phyloP scores from a whole-genome alignment of 2,329 filamentous ascomycete genomes.

The Myriosclerotinia scirpicola region DNA sequence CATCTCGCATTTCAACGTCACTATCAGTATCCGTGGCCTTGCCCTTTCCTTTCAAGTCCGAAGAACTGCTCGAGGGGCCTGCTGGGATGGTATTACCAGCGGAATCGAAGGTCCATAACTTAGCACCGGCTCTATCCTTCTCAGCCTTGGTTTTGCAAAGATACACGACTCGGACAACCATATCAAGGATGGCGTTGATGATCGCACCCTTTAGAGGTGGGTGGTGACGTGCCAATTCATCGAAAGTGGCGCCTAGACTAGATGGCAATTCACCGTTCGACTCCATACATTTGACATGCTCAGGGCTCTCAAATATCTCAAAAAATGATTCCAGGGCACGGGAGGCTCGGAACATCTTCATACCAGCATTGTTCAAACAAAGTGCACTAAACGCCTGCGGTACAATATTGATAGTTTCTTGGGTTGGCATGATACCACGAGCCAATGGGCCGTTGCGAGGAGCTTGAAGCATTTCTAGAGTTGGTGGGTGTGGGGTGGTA shows the following conservation, averaged over 20 bases:
- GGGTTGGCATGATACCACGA: slow-evolving; percentile 77
- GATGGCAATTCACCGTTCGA: slow-evolving; percentile 70
- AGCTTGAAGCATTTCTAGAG: slow-evolving; percentile 50
- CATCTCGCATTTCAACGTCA: slow-evolving; percentile 69
- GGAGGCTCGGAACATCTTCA: slow-evolving; percentile 83
- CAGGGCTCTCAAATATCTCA: slow-evolving; percentile 92
- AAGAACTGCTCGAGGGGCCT: slow-evolving; percentile 40
- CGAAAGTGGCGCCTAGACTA: slow-evolving; percentile 79
- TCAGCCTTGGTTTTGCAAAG: slow-evolving; percentile 71
- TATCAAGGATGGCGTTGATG: slow-evolving; percentile 80
- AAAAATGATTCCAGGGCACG: slow-evolving; percentile 83
- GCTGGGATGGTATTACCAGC: slow-evolving; percentile 60
- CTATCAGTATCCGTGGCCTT: slow-evolving; percentile 46
- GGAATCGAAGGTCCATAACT: slow-evolving; percentile 65
- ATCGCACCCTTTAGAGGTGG: slow-evolving; percentile 78
- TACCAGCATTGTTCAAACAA: slow-evolving; percentile 82
- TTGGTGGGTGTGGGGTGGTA: slow-evolving; percentile 53
- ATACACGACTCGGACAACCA: slow-evolving; percentile 79
- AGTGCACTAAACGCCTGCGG: slow-evolving; percentile 91
- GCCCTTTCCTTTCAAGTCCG: slow-evolving; percentile 45
- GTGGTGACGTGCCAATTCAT: slow-evolving; percentile 93
- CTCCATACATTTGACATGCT: slow-evolving; percentile 83
- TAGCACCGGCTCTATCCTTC: slow-evolving; percentile 71
- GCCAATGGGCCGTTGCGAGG: slow-evolving; percentile 53
- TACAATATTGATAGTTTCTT: slow-evolving; percentile 83